phyloP scores from a whole-genome alignment of 1,284 basidiomycete genomes.

The Ceratobasidium sp. region DNA sequence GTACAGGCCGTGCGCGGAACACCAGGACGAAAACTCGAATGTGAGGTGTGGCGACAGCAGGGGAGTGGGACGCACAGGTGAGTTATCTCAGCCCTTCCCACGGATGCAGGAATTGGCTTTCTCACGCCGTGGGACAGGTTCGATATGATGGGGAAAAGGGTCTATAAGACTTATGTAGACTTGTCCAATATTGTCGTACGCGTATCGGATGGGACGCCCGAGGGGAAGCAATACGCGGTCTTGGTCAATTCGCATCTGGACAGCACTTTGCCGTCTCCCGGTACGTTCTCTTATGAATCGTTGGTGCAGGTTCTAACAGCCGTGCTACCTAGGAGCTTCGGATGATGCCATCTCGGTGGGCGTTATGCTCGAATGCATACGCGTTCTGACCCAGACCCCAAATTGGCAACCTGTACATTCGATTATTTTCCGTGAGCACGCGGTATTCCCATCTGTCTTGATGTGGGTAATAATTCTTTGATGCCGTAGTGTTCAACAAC shows the following conservation, averaged over 20 bases:
- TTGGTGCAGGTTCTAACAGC: too few relatives aligned
- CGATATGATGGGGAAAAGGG: slow-evolving; percentile 80
- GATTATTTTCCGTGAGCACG: slow-evolving; percentile 78
- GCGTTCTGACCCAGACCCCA: slow-evolving; percentile 78
- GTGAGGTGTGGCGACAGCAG: slow-evolving; percentile 86
- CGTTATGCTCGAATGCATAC: slow-evolving; percentile 88
- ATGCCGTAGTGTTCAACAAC: slow-evolving; percentile 83
- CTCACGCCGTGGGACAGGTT: slow-evolving; percentile 60
- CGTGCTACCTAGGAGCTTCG: slow-evolving; percentile 73
- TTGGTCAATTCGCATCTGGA: slow-evolving; percentile 93
- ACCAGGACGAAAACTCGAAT: slow-evolving; percentile 67
- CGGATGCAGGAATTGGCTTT: slow-evolving; percentile 21
- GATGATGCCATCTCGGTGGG: slow-evolving; percentile 89
- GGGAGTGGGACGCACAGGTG: slow-evolving; percentile 85
- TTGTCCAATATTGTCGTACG: slow-evolving; percentile 90
- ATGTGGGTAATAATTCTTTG: neutral
- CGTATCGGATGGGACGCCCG: slow-evolving; percentile 78
- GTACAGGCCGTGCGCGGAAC: slow-evolving; percentile 58
- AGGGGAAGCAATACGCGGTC: slow-evolving; percentile 79
- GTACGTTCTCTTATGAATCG: neutral
- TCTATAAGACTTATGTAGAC: slow-evolving; percentile 91
- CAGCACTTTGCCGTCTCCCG: slow-evolving; percentile 51
- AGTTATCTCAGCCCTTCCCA: slow-evolving; percentile 49
- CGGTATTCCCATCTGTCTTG: neutral
- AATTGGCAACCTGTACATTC: slow-evolving; percentile 78